Conservation (phyloP, 306 rosid species). For the Begonia fuchsioides region DNA sequence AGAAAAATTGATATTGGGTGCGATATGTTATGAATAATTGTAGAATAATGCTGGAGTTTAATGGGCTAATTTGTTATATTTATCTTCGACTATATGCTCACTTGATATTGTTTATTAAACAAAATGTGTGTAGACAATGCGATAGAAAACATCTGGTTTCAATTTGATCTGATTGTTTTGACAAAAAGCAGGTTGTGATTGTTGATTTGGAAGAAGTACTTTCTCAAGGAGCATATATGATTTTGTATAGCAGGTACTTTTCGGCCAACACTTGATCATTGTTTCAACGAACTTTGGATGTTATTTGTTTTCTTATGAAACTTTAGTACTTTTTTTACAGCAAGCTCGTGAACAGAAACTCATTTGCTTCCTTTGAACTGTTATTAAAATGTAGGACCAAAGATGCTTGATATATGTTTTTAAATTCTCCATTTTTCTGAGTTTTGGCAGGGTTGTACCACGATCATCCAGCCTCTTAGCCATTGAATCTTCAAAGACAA, state of each 20-base stretch:
- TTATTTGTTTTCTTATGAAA: neutral
- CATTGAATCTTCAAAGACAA: slow-evolving; percentile 27
- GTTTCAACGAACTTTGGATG: neutral
- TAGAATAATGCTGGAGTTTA: too few species aligned
- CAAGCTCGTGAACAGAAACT: too few species aligned
- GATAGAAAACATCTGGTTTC: too few species aligned
- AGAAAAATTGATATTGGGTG: too few species aligned
- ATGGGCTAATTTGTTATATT: too few species aligned
- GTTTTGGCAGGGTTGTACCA: slow-evolving; percentile 38
- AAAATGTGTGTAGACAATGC: too few species aligned
- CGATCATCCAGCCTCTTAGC: slow-evolving; percentile 46
- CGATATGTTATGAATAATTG: too few species aligned
- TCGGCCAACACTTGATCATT: neutral
- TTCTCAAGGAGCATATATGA: slow-evolving; percentile 96
- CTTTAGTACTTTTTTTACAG: neutral
- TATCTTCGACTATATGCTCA: too few species aligned
- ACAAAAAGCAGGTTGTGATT: slow-evolving; percentile 31
- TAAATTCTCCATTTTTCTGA: slow-evolving; percentile 9
- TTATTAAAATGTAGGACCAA: too few species aligned
- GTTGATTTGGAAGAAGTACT: slow-evolving; percentile 89
- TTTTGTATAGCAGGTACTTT: slow-evolving; percentile 71
- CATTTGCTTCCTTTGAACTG: too few species aligned
- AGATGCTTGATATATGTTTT: slow-evolving; percentile 3
- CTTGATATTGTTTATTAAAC: too few species aligned
- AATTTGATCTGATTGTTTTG: too few species aligned